Base-by-base conservation (phyloP, 352 stramenopile species). In the Pythium guiyangense region DNA sequence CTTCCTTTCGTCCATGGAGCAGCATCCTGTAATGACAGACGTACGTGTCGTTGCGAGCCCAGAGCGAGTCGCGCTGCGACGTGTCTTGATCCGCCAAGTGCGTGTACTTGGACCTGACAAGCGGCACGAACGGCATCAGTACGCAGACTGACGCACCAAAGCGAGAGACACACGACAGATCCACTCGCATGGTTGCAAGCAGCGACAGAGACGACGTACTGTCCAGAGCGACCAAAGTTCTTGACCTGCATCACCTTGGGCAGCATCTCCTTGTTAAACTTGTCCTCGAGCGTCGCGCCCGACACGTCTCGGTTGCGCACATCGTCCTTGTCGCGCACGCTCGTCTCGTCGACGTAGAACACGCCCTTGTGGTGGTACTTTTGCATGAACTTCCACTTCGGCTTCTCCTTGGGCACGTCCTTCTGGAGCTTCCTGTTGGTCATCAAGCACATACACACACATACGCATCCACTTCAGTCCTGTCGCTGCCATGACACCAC, bases 311-410 rank as follows among this genome's bases (percentile, higher is more conserved):
- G 87, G 49, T 89, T 85, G 29, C 95, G 91, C 25, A 98, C 89
- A 64, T 98, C 95, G 59, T 92, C 66, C 54, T 95, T 87, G 22
- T 86, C 77, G 42, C 78, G 65, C 25, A 97, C 73, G 54, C 94
- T 98, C 42, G 92, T 74, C 18, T 98, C 92, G 60, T 98, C 96
- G 79, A 99, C 96, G 67, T 98, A 99, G 58, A 98, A 99, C 0
- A 93, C 96, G 43, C 97, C 97, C 64, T 98, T 97, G 76, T 99
- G 97, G 71, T 99, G 98, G 67, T 99, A 99, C 56, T 98, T 97
- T 63, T 99, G 97, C 75, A 98, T 85, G 71, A 98, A 98, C 59
- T 95, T 97, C 52, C 87, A 86, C 69, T 97, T 97, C 44, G 66
- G 70, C 65, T 94, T 94, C 47, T 89, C 78, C 54, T 90, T 88